Percentiles rank a stretch among this genome's conserved stretches.
Evolutionary conservation across 108 stramenopile species (phyloP).

Genomic region (Nannochloropsis gaditana): DNA sequence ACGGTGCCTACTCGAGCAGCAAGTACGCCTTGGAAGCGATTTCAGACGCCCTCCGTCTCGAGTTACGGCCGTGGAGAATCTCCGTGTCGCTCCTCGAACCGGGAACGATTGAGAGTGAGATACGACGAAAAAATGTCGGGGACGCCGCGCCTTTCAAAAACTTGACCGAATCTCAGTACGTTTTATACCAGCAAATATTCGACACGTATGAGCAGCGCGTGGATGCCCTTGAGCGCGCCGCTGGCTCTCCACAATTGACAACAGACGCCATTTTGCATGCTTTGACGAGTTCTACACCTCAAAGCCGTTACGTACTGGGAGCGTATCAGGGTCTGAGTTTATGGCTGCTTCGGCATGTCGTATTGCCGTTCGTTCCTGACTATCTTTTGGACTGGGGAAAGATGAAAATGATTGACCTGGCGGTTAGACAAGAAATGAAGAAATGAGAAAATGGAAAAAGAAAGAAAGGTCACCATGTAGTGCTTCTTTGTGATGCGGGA

Average conservation of each 20-base stretch:
- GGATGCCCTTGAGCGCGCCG: background rate
- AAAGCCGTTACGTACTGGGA: background rate
- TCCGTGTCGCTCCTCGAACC: background rate
- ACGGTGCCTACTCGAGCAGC: background rate
- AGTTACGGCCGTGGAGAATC: constrained; percentile 14
- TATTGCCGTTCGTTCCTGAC: background rate
- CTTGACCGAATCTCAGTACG: background rate
- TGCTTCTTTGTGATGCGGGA: no score
- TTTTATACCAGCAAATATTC: background rate
- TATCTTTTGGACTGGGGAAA: background rate
- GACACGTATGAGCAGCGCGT: background rate
- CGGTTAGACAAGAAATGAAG: no score
- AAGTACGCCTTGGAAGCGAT: constrained; percentile 9
- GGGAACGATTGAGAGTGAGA: background rate
- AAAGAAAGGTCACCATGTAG: no score
- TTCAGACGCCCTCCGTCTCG: background rate
- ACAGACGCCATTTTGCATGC: background rate
- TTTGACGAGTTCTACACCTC: background rate
- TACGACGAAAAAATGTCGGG: background rate
- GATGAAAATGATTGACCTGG: background rate
- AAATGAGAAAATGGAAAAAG: no score
- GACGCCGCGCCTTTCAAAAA: background rate
- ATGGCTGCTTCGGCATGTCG: background rate
- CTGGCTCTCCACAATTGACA: background rate
- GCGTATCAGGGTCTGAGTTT: background rate